These are phyloP conservation scores for Carex arenaria DNA, from an alignment of 202 grass and related monocot genomes.

Conservation along the genomic window DNA sequence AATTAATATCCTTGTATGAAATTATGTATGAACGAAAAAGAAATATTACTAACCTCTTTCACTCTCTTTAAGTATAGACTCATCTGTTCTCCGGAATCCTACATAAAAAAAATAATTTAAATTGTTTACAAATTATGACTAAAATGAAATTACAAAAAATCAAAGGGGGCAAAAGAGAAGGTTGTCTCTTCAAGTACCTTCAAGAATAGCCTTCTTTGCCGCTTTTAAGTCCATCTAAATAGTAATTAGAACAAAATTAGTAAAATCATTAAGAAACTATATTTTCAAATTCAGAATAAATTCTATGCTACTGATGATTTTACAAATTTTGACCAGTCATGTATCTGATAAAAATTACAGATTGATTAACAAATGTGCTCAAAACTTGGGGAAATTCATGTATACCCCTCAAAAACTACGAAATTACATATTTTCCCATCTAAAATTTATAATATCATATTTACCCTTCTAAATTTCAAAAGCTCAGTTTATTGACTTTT, in stretches of 20 bases:
- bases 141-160: background rate
- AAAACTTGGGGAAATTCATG: too few relatives aligned
- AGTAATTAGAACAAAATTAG: slow-evolving; percentile 2
- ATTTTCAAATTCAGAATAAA: background rate
- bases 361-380: too few relatives aligned
- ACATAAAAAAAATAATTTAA: background rate
- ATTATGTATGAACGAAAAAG: background rate
- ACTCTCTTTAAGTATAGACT: slow-evolving; percentile 79
- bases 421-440: too few relatives aligned
- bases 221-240: slow-evolving; percentile 83
- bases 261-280: background rate
- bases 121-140: background rate
- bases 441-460: too few relatives aligned
- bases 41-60: slow-evolving; percentile 44
- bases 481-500: too few relatives aligned
- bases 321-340: background rate
- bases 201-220: slow-evolving; percentile 77
- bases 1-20: background rate
- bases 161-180: background rate
- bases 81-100: slow-evolving; percentile 78
- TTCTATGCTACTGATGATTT: background rate
- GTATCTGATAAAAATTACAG: too few relatives aligned
- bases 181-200: slow-evolving; percentile 46
- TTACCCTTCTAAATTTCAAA: too few relatives aligned
- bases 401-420: too few relatives aligned